These are phyloP conservation scores for Osmozyma mogii DNA, from an alignment of 805 yeast species.

Conservation along the genomic window DNA sequence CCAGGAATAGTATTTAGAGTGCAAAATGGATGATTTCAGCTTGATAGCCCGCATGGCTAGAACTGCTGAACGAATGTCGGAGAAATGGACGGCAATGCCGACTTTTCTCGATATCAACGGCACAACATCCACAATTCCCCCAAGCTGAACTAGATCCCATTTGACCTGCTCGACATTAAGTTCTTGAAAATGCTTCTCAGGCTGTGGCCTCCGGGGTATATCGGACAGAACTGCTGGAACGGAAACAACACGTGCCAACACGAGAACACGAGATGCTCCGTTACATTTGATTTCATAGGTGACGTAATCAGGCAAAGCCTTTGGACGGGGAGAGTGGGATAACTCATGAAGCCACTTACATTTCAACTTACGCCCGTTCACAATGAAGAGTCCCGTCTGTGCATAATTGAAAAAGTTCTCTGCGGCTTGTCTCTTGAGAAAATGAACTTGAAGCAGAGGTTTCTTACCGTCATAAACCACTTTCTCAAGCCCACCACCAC, in stretches of 20 bases:
- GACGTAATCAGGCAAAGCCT: conserved; percentile 14
- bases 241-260: no score
- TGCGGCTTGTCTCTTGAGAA: conserved; percentile 48
- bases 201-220: conserved; percentile 30
- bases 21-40: conserved; percentile 6
- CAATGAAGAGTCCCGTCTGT: conserved; percentile 43
- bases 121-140: conserved; percentile 50
- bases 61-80: conserved; percentile 53
- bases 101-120: conserved; percentile 63
- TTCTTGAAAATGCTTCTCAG: conserved; percentile 32
- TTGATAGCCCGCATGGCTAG: conserved; percentile 33
- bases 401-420: conserved; percentile 42
- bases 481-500: conserved; percentile 66
- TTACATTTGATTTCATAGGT: conserved; percentile 25
- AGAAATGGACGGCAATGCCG: conserved; percentile 53
- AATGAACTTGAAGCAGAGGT: conserved; percentile 38
- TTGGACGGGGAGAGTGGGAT: conserved; percentile 16
- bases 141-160: conserved; percentile 48
- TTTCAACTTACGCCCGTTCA: conserved; percentile 47
- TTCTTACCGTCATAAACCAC: conserved; percentile 21
- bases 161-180: conserved; percentile 39
- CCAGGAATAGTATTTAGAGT: conserved; percentile 50
- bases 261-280: conserved; percentile 51
- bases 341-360: conserved; percentile 39
- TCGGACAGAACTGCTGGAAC: conserved; percentile 18